Percentiles rank a stretch among this genome's conserved stretches.
Evolutionary conservation across 345 rosid species (phyloP).

Genomic region (Adansonia digitata): DNA sequence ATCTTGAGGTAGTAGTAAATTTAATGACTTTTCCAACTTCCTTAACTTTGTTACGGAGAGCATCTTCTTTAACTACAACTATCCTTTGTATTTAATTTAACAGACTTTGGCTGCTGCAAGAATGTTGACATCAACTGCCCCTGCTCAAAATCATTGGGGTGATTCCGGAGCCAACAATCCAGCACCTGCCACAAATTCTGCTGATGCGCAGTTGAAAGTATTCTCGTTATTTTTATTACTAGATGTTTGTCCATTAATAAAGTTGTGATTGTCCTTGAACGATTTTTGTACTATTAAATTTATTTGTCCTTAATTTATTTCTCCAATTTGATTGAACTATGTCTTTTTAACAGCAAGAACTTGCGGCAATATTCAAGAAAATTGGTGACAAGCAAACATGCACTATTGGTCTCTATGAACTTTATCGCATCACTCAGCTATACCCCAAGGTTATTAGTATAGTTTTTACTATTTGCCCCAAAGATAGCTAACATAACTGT

Average conservation of each 20-base stretch:
- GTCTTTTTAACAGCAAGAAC: constrained; percentile 69
- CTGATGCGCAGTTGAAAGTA: constrained; percentile 92
- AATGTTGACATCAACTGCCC: constrained; percentile 88
- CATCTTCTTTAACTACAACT: background rate
- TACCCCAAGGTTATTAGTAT: constrained; percentile 67
- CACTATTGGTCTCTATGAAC: constrained; percentile 85
- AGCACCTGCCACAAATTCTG: constrained; percentile 63
- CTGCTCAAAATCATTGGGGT: constrained; percentile 94
- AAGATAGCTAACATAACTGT: background rate
- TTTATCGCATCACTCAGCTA: constrained; percentile 89
- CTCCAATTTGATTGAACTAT: background rate
- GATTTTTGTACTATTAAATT: background rate
- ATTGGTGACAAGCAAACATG: constrained; percentile 97
- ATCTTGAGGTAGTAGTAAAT: constrained; percentile 60
- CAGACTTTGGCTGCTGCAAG: constrained; percentile 99
- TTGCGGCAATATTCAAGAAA: constrained; percentile 97
- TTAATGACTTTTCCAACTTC: background rate
- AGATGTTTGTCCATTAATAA: background rate
- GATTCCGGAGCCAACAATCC: constrained; percentile 84
- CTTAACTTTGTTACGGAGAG: background rate
- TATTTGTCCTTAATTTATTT: background rate
- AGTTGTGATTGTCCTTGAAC: background rate
- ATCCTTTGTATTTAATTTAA: background rate
- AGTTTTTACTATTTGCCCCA: background rate
- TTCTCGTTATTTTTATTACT: background rate